These are phyloP conservation scores for Ceratobasidium sp. DNA, from an alignment of 1,284 basidiomycete genomes.

Conservation along the genomic window DNA sequence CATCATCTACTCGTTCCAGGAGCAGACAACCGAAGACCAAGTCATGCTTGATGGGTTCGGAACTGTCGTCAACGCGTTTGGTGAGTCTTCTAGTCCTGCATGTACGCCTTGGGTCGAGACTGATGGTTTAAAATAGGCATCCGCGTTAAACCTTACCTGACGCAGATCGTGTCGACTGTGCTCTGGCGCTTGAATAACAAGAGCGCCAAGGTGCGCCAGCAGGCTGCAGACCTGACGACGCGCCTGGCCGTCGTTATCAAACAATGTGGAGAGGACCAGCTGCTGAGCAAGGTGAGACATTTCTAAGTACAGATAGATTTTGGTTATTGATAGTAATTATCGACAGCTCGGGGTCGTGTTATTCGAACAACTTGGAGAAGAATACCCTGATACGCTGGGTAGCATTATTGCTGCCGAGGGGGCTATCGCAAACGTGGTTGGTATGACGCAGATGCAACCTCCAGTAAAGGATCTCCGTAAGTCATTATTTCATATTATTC, in stretches of 20 bases:
- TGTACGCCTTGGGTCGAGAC: slow-evolving; percentile 10
- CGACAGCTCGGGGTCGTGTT: slow-evolving; percentile 86
- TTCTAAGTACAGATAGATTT: background rate
- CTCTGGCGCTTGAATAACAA: slow-evolving; percentile 99
- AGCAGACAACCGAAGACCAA: slow-evolving; percentile 98
- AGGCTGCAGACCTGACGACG: slow-evolving; percentile 96
- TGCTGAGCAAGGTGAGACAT: slow-evolving; percentile 77
- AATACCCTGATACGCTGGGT: slow-evolving; percentile 98
- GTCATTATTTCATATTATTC: slow-evolving; percentile 54
- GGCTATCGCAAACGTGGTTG: slow-evolving; percentile 98
- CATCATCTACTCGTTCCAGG: slow-evolving; percentile 99
- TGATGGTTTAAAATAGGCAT: slow-evolving; percentile 65
- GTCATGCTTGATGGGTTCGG: slow-evolving; percentile 99
- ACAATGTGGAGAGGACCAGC: slow-evolving; percentile 95
- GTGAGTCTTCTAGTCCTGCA: slow-evolving; percentile 52
- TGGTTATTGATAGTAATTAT: background rate
- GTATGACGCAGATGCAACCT: slow-evolving; percentile 99
- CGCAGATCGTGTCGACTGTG: slow-evolving; percentile 99
- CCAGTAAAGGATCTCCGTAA: slow-evolving; percentile 97
- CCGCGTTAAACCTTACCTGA: slow-evolving; percentile 98
- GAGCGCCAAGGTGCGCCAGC: slow-evolving; percentile 98
- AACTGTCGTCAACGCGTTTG: slow-evolving; percentile 94
- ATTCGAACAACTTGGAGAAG: slow-evolving; percentile 99
- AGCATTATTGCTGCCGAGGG: slow-evolving; percentile 99
- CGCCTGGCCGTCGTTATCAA: slow-evolving; percentile 98